phyloP scores from a whole-genome alignment of 371 early-diverging fungal genomes.

The Rhizomucor miehei region DNA sequence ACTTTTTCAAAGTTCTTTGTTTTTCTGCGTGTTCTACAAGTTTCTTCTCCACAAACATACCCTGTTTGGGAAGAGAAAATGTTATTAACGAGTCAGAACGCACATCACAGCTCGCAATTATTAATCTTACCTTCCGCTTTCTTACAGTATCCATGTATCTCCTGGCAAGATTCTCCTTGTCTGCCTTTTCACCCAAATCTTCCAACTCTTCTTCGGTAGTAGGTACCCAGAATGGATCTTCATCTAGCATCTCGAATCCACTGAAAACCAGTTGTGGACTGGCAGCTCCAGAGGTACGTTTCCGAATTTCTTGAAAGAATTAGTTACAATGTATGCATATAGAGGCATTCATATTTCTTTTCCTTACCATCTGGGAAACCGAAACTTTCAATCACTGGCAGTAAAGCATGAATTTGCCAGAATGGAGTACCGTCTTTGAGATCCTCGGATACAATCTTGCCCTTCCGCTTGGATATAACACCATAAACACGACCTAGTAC shows the following conservation, averaged over 20 bases:
- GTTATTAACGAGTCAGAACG: too few relatives aligned
- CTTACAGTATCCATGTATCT: slow-evolving; percentile 95
- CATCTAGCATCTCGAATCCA: slow-evolving; percentile 88
- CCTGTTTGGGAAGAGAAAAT: too few relatives aligned
- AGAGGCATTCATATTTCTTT: neutral
- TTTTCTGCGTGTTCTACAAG: slow-evolving; percentile 92
- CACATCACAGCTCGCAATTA: too few relatives aligned
- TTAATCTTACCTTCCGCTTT: slow-evolving; percentile 77
- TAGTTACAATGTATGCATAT: neutral
- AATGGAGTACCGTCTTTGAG: slow-evolving; percentile 95
- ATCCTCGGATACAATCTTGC: slow-evolving; percentile 89
- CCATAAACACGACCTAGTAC: slow-evolving; percentile 95
- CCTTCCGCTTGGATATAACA: slow-evolving; percentile 85
- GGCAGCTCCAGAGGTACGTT: slow-evolving; percentile 92
- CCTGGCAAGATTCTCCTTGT: slow-evolving; percentile 92
- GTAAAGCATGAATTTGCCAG: slow-evolving; percentile 83
- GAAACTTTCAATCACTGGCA: slow-evolving; percentile 99
- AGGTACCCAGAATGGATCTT: slow-evolving; percentile 98
- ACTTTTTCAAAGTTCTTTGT: slow-evolving; percentile 80
- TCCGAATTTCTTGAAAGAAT: slow-evolving; percentile 74
- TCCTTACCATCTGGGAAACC: slow-evolving; percentile 92
- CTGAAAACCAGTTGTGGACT: slow-evolving; percentile 92
- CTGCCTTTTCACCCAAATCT: slow-evolving; percentile 95
- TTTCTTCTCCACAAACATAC: slow-evolving; percentile 87
- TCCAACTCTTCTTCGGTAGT: slow-evolving; percentile 96